phyloP scores from a whole-genome alignment of 345 rosid species.

The Gossypium australe region DNA sequence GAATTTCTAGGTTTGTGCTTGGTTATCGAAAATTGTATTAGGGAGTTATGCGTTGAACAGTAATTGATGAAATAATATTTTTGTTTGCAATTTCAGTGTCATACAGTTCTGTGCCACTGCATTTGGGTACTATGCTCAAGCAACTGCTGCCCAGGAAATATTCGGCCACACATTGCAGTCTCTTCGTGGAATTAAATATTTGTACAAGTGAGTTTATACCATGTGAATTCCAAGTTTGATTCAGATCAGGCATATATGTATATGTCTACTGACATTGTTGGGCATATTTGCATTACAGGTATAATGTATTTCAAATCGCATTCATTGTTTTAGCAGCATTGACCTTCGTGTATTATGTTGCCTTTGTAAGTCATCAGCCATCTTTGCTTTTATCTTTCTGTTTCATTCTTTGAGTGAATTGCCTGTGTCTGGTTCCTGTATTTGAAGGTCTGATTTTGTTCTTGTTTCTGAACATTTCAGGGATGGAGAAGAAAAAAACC shows the following conservation, averaged over 20 bases:
- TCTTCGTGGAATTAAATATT: constrained; percentile 87
- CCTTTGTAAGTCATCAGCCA: constrained; percentile 57
- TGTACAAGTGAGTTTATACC: constrained; percentile 70
- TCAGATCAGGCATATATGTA: not conserved
- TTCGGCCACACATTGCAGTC: constrained; percentile 98
- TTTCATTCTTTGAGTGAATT: not conserved
- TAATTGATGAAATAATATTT: not conserved
- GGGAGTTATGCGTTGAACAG: not conserved
- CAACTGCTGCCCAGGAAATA: constrained; percentile 97
- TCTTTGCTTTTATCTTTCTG: not conserved
- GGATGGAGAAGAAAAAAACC: constrained; percentile 92
- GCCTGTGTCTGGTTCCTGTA: not conserved
- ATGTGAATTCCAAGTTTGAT: not conserved
- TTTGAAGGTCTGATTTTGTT: not conserved
- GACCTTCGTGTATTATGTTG: constrained; percentile 78
- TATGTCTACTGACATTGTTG: constrained; percentile 3
- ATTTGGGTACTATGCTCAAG: constrained; percentile 97
- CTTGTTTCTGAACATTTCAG: constrained; percentile 27
- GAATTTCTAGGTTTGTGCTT: not conserved
- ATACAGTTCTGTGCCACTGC: constrained; percentile 94
- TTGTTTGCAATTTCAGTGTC: constrained; percentile 49
- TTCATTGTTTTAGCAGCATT: constrained; percentile 75
- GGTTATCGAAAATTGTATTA: not conserved
- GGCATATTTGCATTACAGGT: constrained; percentile 42
- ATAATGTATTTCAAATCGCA: constrained; percentile 84